Base-by-base conservation (phyloP, 176 grass and related monocot genomes). In the Paspalum vaginatum region DNA sequence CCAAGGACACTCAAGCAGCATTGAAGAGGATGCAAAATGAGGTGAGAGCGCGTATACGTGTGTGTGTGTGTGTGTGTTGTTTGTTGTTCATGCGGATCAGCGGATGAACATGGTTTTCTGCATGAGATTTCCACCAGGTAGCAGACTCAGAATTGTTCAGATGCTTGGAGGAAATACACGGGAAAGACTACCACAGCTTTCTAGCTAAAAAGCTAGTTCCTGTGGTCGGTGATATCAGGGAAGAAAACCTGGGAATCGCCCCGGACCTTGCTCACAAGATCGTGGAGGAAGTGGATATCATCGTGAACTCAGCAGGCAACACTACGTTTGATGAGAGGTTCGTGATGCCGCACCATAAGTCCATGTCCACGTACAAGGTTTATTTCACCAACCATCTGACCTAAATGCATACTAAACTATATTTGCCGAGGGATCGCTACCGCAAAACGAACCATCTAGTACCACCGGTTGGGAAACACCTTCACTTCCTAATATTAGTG, bases 291-390 rank as follows among this genome's bases (percentile, higher is more conserved):
- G 91, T 97, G 11, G 91, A 97, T 26, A 62, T 97, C 51, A 88
- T 93, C 43, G 73, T 97, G 17, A 91, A 93, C 32, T 89, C 94
- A 11, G 91, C 94, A 1, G 94, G 74, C 63, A 97, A 84, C n/a
- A 93, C 91, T 52, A 89, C 81, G 18, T 93, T 97, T 20, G 81
- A 93, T 66, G 91, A 97, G 81, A 93, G 94, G 91, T 97, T 84
- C n/a, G 27, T 81, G 48, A 5, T 50, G 13, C 48, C 59, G 2
- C 5, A 42, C 40, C 6, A 42, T 3, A 4, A 42, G 40, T 42
- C 40, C 40, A 42, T 42, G 40, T 42, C 3, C 40, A 42, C 40
- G n/a, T n/a, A n/a, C n/a, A n/a, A n/a, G n/a, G n/a, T n/a, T n/a
- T n/a, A n/a, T n/a, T n/a, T n/a, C n/a, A n/a, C n/a, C n/a, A n/a